Percentiles rank a stretch among this genome's conserved stretches.
These are phyloP conservation scores for Ramichloridium luteum DNA, from an alignment of 2,329 filamentous ascomycete genomes.

Conservation along the genomic window DNA sequence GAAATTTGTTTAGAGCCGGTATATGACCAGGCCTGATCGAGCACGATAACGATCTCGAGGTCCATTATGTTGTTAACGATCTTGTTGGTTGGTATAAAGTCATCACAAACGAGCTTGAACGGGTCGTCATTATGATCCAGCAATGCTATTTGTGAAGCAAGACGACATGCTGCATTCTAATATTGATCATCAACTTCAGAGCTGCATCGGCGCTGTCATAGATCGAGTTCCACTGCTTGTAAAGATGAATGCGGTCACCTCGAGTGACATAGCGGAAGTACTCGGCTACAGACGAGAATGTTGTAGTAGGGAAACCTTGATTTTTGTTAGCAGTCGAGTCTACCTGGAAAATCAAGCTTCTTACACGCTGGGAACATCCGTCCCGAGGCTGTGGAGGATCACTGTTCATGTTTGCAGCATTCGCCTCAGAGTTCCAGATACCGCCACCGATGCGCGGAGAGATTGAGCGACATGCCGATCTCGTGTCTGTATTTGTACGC, in stretches of 20 bases:
- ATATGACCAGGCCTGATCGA: slow-evolving; percentile 34
- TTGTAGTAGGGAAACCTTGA: slow-evolving; percentile 3
- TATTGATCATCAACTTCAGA: slow-evolving; percentile 16
- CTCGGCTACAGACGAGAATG: slow-evolving; percentile 6
- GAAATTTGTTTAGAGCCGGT: slow-evolving; percentile 29
- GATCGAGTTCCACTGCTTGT: slow-evolving; percentile 17
- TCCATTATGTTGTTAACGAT: slow-evolving; percentile 26
- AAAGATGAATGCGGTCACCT: slow-evolving; percentile 16
- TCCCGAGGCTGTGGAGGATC: slow-evolving; percentile 5
- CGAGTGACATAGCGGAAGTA: slow-evolving; percentile 16
- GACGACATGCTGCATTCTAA: slow-evolving; percentile 5
- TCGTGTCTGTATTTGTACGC: too few relatives aligned
- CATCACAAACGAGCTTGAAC: slow-evolving; percentile 31
- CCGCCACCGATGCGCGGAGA: slow-evolving; percentile 10
- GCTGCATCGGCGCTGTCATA: slow-evolving; percentile 16
- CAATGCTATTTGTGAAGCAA: slow-evolving; percentile 1
- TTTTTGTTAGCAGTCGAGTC: too few relatives aligned
- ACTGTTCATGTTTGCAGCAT: slow-evolving; percentile 1
- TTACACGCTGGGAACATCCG: slow-evolving; percentile 4
- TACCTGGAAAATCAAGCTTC: too few relatives aligned
- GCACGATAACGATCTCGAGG: slow-evolving; percentile 26
- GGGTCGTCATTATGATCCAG: slow-evolving; percentile 21
- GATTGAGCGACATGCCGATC: too few relatives aligned
- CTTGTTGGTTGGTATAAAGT: slow-evolving; percentile 30
- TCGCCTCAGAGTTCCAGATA: background rate